phyloP scores from a whole-genome alignment of 495 filamentous ascomycete species.

The Penicillium nucicola region DNA sequence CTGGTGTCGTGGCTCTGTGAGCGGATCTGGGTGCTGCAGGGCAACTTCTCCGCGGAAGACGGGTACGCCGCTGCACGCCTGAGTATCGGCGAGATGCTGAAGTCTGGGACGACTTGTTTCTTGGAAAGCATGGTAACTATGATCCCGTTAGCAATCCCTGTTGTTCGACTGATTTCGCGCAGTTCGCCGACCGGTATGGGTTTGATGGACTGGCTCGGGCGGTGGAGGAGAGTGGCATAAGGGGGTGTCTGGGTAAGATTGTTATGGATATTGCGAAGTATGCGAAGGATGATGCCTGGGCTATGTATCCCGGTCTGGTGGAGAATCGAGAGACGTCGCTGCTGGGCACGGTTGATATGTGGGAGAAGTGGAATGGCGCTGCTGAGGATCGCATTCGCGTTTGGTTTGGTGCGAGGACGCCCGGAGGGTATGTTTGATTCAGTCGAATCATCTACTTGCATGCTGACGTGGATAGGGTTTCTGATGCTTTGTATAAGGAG shows the following conservation, averaged over 20 bases:
- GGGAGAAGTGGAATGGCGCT: conserved; percentile 47
- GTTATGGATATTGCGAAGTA: conserved; percentile 40
- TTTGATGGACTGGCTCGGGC: conserved; percentile 45
- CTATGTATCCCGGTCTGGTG: conserved; percentile 48
- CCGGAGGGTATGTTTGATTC: conserved; percentile 35
- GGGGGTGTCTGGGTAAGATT: conserved; percentile 45
- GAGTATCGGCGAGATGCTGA: conserved; percentile 50
- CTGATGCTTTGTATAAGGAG: conserved; percentile 41
- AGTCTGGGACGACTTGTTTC: conserved; percentile 50
- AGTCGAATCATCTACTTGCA: not conserved
- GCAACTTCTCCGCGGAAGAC: conserved; percentile 41
- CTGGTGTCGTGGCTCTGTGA: conserved; percentile 47
- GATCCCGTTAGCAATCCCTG: no score
- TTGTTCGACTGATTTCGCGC: not conserved
- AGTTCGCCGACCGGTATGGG: conserved; percentile 45
- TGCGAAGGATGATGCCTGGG: conserved; percentile 44
- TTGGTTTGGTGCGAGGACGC: conserved; percentile 51
- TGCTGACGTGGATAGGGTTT: conserved; percentile 29
- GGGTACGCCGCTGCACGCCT: conserved; percentile 45
- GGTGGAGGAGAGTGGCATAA: conserved; percentile 46
- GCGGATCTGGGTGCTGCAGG: conserved; percentile 47
- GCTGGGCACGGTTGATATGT: conserved; percentile 39
- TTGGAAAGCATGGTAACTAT: conserved; percentile 44
- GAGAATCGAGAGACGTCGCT: conserved; percentile 45
- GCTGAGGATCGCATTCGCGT: conserved; percentile 46